phyloP scores from a whole-genome alignment of 805 yeast species.

The Ogataea henricii region DNA sequence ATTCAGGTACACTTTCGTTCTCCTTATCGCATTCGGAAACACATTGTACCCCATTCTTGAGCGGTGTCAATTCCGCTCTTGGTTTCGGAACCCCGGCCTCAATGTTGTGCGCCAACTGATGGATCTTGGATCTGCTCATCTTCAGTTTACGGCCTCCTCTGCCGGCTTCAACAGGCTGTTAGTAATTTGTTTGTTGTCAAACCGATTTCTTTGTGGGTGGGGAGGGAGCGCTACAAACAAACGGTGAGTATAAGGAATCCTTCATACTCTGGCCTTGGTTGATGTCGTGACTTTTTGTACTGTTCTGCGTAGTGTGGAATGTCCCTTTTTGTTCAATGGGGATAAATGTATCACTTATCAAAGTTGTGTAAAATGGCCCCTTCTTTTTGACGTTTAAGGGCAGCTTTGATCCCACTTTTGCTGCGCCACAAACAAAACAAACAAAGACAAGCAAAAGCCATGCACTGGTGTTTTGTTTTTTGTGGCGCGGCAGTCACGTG shows the following conservation, averaged over 20 bases:
- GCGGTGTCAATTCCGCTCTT: neutral
- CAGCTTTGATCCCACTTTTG: conserved; percentile 5
- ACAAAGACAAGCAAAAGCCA: neutral
- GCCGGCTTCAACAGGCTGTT: neutral
- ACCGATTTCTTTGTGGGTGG: neutral
- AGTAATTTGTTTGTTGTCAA: neutral
- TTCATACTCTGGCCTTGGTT: neutral
- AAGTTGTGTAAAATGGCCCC: neutral
- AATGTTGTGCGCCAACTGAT: conserved; percentile 1
- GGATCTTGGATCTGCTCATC: conserved; percentile 7
- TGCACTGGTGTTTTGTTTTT: neutral
- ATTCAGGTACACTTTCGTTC: too few species aligned
- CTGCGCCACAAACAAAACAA: conserved; percentile 1
- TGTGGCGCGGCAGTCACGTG: conserved; percentile 7
- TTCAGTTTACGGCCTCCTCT: conserved; percentile 1
- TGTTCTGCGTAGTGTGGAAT: too few species aligned
- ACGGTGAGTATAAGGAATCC: neutral
- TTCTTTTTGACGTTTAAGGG: neutral
- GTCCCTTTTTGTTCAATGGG: too few species aligned
- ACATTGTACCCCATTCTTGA: neutral
- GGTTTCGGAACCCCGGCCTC: neutral
- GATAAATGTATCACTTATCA: too few species aligned
- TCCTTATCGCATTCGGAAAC: too few species aligned
- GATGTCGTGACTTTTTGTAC: too few species aligned
- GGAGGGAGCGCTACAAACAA: conserved; percentile 7